These are phyloP conservation scores for Pythium oligandrum DNA, from an alignment of 352 stramenopile genomes.

Conservation along the genomic window DNA sequence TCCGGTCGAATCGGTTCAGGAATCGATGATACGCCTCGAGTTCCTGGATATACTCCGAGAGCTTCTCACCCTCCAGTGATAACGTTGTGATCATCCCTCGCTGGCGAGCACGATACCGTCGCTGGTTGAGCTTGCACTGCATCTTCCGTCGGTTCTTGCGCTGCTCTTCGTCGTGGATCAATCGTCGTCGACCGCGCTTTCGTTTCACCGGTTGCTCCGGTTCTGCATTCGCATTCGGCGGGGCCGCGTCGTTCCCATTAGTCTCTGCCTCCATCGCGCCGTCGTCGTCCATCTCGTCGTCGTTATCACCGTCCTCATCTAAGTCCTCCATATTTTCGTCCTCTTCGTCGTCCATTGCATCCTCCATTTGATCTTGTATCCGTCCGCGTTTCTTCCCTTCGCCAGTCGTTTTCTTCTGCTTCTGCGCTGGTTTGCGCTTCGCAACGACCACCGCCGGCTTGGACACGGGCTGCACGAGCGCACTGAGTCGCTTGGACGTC, in stretches of 20 bases:
- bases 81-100: slow-evolving; percentile 53
- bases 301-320: no score
- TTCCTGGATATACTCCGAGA: slow-evolving; percentile 40
- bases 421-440: no score
- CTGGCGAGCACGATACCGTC: slow-evolving; percentile 59
- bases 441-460: no score
- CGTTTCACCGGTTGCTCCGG: slow-evolving; percentile 13
- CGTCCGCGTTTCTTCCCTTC: no score
- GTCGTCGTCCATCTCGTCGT: no score
- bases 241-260: neutral
- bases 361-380: no score
- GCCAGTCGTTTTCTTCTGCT: no score
- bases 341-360: no score
- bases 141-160: slow-evolving; percentile 56
- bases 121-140: slow-evolving; percentile 75
- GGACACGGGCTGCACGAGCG: no score
- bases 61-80: slow-evolving; percentile 48
- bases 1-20: slow-evolving; percentile 15
- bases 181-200: slow-evolving; percentile 35
- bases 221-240: neutral
- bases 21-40: slow-evolving; percentile 51
- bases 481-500: no score
- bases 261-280: neutral
- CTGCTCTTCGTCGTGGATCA: slow-evolving; percentile 63
- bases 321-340: no score